Conservation (phyloP, 1,284 basidiomycete genomes). For the Ustilago nuda region DNA sequence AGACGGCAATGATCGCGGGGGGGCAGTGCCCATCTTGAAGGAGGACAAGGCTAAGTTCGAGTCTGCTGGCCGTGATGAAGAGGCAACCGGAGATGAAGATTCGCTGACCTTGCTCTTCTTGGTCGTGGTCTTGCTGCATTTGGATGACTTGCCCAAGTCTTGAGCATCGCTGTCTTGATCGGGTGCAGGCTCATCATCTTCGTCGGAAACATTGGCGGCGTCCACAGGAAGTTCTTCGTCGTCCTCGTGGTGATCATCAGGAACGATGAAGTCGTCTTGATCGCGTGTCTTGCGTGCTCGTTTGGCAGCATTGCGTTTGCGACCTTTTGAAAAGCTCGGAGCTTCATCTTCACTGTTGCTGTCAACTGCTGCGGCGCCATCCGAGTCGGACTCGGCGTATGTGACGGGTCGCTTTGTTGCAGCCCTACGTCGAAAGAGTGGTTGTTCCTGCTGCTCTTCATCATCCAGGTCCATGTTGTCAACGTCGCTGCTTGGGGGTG, state of each 20-base stretch:
- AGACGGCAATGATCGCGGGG: conserved; percentile 25
- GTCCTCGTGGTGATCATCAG: conserved; percentile 49
- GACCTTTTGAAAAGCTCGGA: conserved; percentile 19
- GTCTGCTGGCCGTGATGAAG: conserved; percentile 18
- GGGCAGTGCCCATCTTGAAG: conserved; percentile 35
- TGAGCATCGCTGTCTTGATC: conserved; percentile 35
- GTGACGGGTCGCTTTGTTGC: conserved; percentile 49
- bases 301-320: conserved; percentile 27
- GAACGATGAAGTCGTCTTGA: conserved; percentile 60
- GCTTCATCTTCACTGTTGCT: conserved; percentile 42
- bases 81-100: conserved; percentile 7
- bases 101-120: conserved; percentile 5
- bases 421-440: conserved; percentile 47
- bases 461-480: conserved; percentile 45
- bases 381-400: conserved; percentile 58
- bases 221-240: conserved; percentile 36
- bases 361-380: conserved; percentile 32
- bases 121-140: conserved; percentile 16
- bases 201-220: conserved; percentile 32
- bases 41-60: conserved; percentile 23
- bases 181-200: conserved; percentile 16
- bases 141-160: conserved; percentile 14
- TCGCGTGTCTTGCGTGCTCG: conserved; percentile 39
- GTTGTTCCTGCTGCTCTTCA: conserved; percentile 40
- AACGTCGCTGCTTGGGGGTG: conserved; percentile 41